Base-by-base conservation (phyloP, 2,329 filamentous ascomycete genomes). In the Huntiella abstrusa region DNA sequence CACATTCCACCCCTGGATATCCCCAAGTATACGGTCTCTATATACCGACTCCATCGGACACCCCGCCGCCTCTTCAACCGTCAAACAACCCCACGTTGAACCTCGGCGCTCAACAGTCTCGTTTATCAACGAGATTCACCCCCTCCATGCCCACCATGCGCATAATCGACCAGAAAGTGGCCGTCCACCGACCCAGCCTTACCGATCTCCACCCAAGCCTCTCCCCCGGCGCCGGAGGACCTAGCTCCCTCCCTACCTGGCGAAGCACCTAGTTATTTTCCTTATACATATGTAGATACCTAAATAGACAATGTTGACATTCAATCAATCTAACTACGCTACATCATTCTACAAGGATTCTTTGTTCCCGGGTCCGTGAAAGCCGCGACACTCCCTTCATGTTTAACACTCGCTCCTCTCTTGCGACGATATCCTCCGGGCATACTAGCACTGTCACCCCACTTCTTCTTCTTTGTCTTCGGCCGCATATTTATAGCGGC, bases 401-500 rank as follows among this genome's bases (percentile, higher is more conserved):
- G 68, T 37, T 55, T 52, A 46, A 65, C 58, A 3, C 51, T 41
- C 48, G 51, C 51, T 43, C 56, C 57, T 46, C 60, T 60, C 53
- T 59, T 62, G 16, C 22, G 16, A 51, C 35, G 33, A 5, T 33
- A 17, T 4, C 33, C 46, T 11, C 44, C 48, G 5, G 41, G 41
- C 12, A 38, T 48, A 32, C 48, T 47, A 2, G 39, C 28, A 8
- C 22, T 28, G 16, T 12, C 47, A 8, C 32, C 42, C 41, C 33
- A 44, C 33, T 16, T 12, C 19, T 41, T 49, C 7, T 59, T 64
- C 43, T 60, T 60, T 53, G 63, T 67, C 51, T 60, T 61, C 53
- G 63, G 66, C 13, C 69, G 65, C 22, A 78, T 71, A 52, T 78
- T 79, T 59, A 71, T 76, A 7, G 72, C 67, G 4, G 74, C 74